Conservation (phyloP, 2,329 filamentous ascomycete genomes). For the Diaporthe nobilis region DNA sequence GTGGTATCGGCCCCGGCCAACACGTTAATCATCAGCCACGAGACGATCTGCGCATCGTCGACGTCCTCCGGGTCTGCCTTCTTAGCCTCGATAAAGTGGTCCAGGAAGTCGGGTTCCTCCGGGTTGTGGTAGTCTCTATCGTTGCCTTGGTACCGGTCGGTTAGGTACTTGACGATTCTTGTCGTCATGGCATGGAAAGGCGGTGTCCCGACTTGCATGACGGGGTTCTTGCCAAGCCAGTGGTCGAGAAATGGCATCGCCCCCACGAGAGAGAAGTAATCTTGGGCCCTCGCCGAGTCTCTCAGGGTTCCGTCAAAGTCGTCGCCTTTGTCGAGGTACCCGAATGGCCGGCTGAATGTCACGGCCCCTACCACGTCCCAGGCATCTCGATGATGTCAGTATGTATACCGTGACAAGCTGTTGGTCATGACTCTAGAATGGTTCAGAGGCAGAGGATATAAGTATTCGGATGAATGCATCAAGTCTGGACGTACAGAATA, state of each 20-base stretch:
- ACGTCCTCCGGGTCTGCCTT: conserved; percentile 44
- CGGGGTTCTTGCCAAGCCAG: conserved; percentile 56
- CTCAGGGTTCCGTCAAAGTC: conserved; percentile 56
- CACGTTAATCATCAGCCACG: conserved; percentile 53
- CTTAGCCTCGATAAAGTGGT: conserved; percentile 58
- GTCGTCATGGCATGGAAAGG: conserved; percentile 49
- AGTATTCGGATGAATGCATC: fast-evolving
- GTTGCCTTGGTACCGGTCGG: conserved; percentile 48
- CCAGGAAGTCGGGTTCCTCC: conserved; percentile 53
- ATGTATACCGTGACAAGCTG: background rate
- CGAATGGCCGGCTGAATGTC: conserved; percentile 57
- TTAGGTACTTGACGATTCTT: conserved; percentile 49
- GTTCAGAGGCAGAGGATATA: too few relatives aligned
- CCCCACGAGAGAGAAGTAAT: conserved; percentile 49
- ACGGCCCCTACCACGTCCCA: conserved; percentile 59
- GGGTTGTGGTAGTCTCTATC: conserved; percentile 48
- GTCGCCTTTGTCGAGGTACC: conserved; percentile 55
- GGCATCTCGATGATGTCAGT: conserved; percentile 39
- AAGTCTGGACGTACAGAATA: background rate
- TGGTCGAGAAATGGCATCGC: conserved; percentile 53
- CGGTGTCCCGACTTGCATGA: conserved; percentile 52
- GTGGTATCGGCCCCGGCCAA: conserved; percentile 56
- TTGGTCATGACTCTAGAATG: too few relatives aligned
- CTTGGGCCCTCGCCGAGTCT: conserved; percentile 48
- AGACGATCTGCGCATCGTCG: conserved; percentile 53